Percentiles rank a stretch among this genome's conserved stretches.
Evolutionary conservation across 768 basidiomycete species (phyloP).

Genomic region (Rickenella mellea): DNA sequence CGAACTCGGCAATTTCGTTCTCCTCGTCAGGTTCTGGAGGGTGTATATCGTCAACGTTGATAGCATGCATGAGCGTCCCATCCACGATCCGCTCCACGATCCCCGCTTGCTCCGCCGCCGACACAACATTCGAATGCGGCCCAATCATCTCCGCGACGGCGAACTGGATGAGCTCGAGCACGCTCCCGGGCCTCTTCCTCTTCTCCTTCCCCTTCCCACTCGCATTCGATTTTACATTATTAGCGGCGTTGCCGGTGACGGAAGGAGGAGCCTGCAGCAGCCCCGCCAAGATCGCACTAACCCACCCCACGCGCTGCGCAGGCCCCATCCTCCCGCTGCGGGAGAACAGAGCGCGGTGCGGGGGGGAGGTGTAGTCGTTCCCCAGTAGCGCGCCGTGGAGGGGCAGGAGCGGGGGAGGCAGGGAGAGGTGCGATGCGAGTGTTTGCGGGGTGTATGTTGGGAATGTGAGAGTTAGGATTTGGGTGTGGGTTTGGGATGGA

Average conservation of each 20-base stretch:
- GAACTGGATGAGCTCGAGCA: constrained; percentile 70
- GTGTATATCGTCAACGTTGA: constrained; percentile 58
- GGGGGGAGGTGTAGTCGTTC: constrained; percentile 61
- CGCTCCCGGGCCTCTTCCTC: constrained; percentile 43
- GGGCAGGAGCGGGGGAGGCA: constrained; percentile 66
- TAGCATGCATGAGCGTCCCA: constrained; percentile 69
- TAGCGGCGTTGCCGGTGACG: constrained; percentile 39
- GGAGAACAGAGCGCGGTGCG: constrained; percentile 8
- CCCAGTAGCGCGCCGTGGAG: constrained; percentile 72
- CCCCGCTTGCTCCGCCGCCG: constrained; percentile 52
- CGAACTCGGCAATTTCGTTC: constrained; percentile 21
- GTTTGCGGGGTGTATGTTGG: constrained; percentile 50
- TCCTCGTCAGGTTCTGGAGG: background rate
- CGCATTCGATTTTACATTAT: constrained; percentile 38
- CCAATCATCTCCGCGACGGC: constrained; percentile 49
- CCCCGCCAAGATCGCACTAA: background rate
- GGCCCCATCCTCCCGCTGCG: too few species aligned
- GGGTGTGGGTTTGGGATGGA: too few species aligned
- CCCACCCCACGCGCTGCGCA: too few species aligned
- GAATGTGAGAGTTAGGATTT: constrained; percentile 44
- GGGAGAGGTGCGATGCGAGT: constrained; percentile 55
- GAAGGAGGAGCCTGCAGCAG: constrained; percentile 20
- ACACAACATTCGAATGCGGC: constrained; percentile 28
- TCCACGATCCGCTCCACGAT: constrained; percentile 64
- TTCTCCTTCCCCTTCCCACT: constrained; percentile 25